Conservation (phyloP, 2,329 filamentous ascomycete species). For the Cercospora canescens region DNA sequence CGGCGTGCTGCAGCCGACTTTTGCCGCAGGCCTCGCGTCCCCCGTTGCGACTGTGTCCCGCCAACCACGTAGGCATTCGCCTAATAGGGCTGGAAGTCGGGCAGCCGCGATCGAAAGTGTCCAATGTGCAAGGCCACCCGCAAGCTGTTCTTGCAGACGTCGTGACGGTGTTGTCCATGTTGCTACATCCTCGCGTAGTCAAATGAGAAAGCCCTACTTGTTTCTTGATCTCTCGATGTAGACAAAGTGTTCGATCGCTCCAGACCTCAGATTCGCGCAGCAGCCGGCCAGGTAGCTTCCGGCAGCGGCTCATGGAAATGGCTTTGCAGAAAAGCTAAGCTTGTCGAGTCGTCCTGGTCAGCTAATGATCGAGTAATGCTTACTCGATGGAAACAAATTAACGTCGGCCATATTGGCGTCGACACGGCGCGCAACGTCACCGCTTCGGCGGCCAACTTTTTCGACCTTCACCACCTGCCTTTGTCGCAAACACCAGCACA, state of each 20-base stretch:
- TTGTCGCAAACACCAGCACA: not conserved
- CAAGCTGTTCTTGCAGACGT: not conserved
- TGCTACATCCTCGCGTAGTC: not conserved
- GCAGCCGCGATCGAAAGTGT: not conserved
- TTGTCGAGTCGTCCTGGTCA: not conserved
- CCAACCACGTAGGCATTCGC: not conserved
- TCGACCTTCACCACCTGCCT: not conserved
- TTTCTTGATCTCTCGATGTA: not conserved
- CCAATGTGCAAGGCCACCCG: not conserved
- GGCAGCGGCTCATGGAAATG: not conserved
- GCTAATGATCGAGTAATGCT: constrained; percentile 23
- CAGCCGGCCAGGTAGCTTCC: not conserved
- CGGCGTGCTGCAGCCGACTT: not conserved
- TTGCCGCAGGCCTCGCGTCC: not conserved
- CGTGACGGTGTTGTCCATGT: not conserved
- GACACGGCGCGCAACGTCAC: not conserved
- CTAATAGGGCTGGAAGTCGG: not conserved
- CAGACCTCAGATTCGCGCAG: not conserved
- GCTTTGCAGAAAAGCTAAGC: not conserved
- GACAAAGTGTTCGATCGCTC: not conserved
- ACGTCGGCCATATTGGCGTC: constrained; percentile 4
- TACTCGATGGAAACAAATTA: constrained; percentile 23
- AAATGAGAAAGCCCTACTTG: not conserved
- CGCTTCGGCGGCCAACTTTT: not conserved
- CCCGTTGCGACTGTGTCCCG: not conserved